Conservation (phyloP, 495 filamentous ascomycete genomes). For the Cetradonia linearis region DNA sequence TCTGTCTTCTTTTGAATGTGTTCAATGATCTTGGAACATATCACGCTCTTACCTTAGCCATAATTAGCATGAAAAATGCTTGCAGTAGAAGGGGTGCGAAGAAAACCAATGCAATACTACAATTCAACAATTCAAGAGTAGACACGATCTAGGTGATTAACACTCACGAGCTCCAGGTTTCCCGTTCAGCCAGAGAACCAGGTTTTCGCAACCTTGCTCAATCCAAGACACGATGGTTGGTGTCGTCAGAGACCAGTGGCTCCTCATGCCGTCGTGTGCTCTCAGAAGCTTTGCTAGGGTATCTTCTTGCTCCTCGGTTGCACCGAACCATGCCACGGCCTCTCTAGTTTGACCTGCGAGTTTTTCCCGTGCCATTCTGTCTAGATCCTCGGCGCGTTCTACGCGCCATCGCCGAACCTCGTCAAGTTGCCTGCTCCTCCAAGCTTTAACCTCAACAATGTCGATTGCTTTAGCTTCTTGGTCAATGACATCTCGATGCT, state of each 20-base stretch:
- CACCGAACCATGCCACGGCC: constrained; percentile 17
- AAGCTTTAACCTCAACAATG: constrained; percentile 24
- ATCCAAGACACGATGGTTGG: constrained; percentile 17
- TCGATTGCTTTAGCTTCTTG: constrained; percentile 27
- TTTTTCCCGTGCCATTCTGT: constrained; percentile 11
- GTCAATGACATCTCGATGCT: constrained; percentile 33
- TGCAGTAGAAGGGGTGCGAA: background rate
- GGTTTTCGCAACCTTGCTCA: background rate
- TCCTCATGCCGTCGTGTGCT: background rate
- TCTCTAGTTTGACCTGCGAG: constrained; percentile 7
- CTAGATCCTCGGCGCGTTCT: constrained; percentile 12
- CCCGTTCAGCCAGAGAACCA: constrained; percentile 22
- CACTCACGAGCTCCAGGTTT: constrained; percentile 23
- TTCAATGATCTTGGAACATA: constrained; percentile 23
- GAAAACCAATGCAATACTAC: background rate
- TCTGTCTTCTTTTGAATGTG: constrained; percentile 6
- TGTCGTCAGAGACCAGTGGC: constrained; percentile 15
- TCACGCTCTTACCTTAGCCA: constrained; percentile 21
- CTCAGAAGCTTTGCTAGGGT: constrained; percentile 2
- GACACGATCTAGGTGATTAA: background rate
- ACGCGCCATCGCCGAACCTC: constrained; percentile 4
- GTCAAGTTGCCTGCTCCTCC: constrained; percentile 11
- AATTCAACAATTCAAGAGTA: background rate
- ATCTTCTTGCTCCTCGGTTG: constrained; percentile 20
- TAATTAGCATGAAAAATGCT: background rate